Evolutionary conservation across 129 eudicot genomes (phyloP).

Genomic region (Solidago caesia): DNA sequence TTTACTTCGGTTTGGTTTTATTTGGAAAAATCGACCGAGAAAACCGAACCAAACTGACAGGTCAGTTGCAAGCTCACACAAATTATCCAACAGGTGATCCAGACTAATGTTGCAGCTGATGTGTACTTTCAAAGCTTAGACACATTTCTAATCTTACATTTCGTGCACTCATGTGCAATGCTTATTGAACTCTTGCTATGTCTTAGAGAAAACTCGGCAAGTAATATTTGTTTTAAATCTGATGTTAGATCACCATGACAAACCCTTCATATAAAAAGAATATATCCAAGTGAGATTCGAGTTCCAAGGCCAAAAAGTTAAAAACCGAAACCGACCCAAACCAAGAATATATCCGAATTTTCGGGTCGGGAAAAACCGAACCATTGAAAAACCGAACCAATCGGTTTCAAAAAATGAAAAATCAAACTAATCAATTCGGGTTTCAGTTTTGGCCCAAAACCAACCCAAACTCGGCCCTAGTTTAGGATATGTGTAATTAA

Average conservation of each 20-base stretch:
- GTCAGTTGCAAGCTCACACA: neutral
- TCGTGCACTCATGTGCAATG: constrained; percentile 69
- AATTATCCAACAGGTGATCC: neutral
- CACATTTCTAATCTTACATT: constrained; percentile 42
- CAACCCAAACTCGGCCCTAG: too few species aligned
- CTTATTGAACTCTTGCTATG: constrained; percentile 65
- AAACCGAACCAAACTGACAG: neutral
- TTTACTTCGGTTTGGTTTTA: too few species aligned
- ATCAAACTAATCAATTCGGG: too few species aligned
- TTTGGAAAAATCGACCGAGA: too few species aligned
- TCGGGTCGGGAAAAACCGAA: too few species aligned
- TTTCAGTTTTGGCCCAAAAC: too few species aligned
- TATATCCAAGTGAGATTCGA: neutral
- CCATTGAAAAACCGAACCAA: too few species aligned
- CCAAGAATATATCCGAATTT: too few species aligned
- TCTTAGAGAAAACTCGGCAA: constrained; percentile 82
- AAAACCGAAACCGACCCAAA: too few species aligned
- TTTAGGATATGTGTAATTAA: too few species aligned
- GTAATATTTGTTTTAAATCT: constrained; percentile 73
- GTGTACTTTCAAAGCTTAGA: constrained; percentile 21
- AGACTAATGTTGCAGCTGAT: neutral
- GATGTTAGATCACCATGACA: constrained; percentile 74
- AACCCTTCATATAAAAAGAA: constrained; percentile 48
- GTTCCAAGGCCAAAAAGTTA: too few species aligned
- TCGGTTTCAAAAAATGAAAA: too few species aligned